Percentiles rank a stretch among this genome's conserved stretches.
phyloP scores from a whole-genome alignment of 768 basidiomycete species.

The Mrakia blollopis region DNA sequence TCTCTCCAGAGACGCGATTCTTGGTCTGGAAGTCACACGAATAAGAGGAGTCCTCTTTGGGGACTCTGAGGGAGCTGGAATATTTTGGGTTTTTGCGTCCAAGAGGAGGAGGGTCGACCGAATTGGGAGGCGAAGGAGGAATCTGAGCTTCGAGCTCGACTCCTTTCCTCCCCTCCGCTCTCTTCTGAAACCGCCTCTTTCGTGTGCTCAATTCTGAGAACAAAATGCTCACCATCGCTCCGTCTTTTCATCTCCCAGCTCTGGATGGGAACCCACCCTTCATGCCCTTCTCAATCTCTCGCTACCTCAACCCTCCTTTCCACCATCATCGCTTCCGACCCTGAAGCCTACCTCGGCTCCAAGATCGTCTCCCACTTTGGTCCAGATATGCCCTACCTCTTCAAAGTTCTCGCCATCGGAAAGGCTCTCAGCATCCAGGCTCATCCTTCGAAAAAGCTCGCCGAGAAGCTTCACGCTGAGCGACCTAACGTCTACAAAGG shows the following conservation, averaged over 20 bases:
- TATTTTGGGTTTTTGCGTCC: neutral
- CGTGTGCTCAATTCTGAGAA: neutral
- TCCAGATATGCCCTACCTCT: slow-evolving; percentile 82
- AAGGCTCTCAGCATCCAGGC: slow-evolving; percentile 88
- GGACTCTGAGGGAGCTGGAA: neutral
- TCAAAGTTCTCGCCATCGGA: slow-evolving; percentile 84
- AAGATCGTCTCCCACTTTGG: slow-evolving; percentile 48
- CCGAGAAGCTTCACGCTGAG: slow-evolving; percentile 60
- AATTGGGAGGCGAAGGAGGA: too few species aligned
- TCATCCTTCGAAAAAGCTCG: slow-evolving; percentile 81
- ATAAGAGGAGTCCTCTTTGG: too few species aligned
- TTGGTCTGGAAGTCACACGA: too few species aligned
- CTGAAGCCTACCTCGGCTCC: slow-evolving; percentile 61
- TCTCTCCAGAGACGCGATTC: neutral
- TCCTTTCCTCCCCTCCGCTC: neutral
- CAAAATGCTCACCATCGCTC: neutral
- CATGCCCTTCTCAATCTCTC: slow-evolving; percentile 56
- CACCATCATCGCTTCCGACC: slow-evolving; percentile 60
- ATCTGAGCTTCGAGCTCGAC: too few species aligned
- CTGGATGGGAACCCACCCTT: slow-evolving; percentile 98
- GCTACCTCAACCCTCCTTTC: slow-evolving; percentile 50
- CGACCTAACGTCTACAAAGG: slow-evolving; percentile 89
- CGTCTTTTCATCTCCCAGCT: slow-evolving; percentile 52
- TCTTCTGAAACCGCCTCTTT: neutral
- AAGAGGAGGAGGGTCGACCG: neutral